Conservation (phyloP, 345 rosid species). For the Bretschneidera sinensis region DNA sequence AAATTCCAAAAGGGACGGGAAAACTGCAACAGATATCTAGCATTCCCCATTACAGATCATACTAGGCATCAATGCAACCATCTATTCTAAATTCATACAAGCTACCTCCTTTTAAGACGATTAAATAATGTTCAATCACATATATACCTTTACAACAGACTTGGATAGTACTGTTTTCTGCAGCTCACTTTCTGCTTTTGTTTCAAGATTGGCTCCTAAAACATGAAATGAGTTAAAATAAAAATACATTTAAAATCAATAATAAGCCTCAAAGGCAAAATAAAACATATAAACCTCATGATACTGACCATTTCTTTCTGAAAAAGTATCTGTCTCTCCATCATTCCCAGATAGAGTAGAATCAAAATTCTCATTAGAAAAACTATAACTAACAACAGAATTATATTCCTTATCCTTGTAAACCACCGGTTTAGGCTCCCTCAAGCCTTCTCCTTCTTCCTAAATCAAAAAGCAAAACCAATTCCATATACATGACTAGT, state of each 20-base stretch:
- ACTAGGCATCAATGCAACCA: background rate
- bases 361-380: conserved; percentile 22
- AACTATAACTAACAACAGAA: conserved; percentile 33
- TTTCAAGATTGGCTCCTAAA: conserved; percentile 43
- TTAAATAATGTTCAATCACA: background rate
- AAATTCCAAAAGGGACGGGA: conserved; percentile 2
- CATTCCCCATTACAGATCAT: background rate
- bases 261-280: background rate
- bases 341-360: conserved; percentile 20
- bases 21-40: conserved; percentile 3
- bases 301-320: conserved; percentile 41
- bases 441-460: conserved; percentile 61
- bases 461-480: conserved; percentile 25
- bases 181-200: conserved; percentile 26
- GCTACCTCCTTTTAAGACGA: background rate
- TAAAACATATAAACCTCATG: background rate
- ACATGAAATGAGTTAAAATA: conserved; percentile 9
- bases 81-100: background rate
- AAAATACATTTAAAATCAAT: conserved; percentile 7
- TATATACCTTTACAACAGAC: conserved; percentile 44
- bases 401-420: conserved; percentile 44
- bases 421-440: conserved; percentile 64
- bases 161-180: conserved; percentile 18
- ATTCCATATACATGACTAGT: conserved; percentile 5
- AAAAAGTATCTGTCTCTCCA: conserved; percentile 21